Percentiles rank a stretch among this genome's conserved stretches.
Evolutionary conservation across 768 basidiomycete genomes (phyloP).

Genomic region (Mycena sanguinolenta): DNA sequence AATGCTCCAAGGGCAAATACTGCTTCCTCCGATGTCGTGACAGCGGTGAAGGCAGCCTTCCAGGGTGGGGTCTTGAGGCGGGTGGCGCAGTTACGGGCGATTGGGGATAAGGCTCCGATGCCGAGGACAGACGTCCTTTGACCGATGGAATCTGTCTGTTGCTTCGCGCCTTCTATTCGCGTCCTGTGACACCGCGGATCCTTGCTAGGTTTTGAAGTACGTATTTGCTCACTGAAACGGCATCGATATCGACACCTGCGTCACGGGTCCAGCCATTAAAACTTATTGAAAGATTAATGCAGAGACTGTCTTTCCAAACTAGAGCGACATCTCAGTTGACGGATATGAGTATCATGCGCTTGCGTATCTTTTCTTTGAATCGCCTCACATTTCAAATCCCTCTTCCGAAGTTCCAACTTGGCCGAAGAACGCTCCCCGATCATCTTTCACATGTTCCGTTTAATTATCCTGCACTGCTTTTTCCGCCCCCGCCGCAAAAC

Average conservation of each 20-base stretch:
- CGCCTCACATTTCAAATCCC: slow-evolving; percentile 1
- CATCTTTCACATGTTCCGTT: not conserved
- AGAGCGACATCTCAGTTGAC: not conserved
- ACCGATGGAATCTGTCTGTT: not conserved
- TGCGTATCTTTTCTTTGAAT: no score
- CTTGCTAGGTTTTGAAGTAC: not conserved
- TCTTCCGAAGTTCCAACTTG: not conserved
- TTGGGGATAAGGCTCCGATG: slow-evolving; percentile 15
- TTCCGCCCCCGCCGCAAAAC: not conserved
- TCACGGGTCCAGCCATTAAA: no score
- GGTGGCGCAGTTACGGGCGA: not conserved
- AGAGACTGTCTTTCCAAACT: slow-evolving; percentile 6
- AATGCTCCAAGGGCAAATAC: not conserved
- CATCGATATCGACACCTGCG: not conserved
- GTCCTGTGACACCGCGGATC: slow-evolving; percentile 25
- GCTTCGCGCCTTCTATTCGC: slow-evolving; percentile 24
- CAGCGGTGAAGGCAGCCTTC: not conserved
- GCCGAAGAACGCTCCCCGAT: not conserved
- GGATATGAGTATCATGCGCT: no score
- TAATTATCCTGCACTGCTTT: slow-evolving; percentile 23
- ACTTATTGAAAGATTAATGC: slow-evolving; percentile 16
- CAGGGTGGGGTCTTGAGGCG: not conserved
- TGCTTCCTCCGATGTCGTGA: not conserved
- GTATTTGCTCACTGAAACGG: not conserved
- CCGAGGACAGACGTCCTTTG: slow-evolving; percentile 20